Evolutionary conservation across 306 rosid genomes (phyloP).

Genomic region (Chamaecrista fasciculata): DNA sequence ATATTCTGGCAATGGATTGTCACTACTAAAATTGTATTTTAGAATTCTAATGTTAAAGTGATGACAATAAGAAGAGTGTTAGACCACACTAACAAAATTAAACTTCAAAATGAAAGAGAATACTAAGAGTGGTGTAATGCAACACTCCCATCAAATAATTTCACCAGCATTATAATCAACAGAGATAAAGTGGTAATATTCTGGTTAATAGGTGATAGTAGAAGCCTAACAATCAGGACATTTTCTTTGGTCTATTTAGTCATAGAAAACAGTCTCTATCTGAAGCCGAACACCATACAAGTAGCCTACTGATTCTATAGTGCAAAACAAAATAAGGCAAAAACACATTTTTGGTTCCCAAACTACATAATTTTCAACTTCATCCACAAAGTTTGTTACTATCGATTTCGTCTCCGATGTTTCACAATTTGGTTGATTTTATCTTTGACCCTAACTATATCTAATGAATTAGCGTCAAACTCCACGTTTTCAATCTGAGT

Average conservation of each 20-base stretch:
- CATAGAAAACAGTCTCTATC: not conserved
- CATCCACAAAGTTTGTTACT: too few species aligned
- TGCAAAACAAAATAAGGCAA: not conserved
- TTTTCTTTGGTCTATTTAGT: conserved; percentile 9
- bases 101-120: conserved; percentile 6
- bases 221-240: not conserved
- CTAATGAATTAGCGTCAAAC: too few species aligned
- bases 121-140: conserved; percentile 6
- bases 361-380: too few species aligned
- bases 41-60: conserved; percentile 8
- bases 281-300: not conserved
- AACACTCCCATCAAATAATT: conserved; percentile 5
- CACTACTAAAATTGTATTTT: not conserved
- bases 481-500: too few species aligned
- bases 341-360: too few species aligned
- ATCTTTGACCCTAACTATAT: too few species aligned
- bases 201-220: not conserved
- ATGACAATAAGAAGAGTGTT: conserved; percentile 8
- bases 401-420: too few species aligned
- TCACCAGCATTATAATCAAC: not conserved
- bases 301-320: not conserved
- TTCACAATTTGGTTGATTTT: too few species aligned
- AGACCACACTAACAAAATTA: not conserved
- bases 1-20: not conserved
- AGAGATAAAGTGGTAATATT: conserved; percentile 7